A percentile compares a stretch with the other conserved stretches of the same genome.
Conservation (phyloP, 78 protist genomes). For the Ministeria vibrans region DNA sequence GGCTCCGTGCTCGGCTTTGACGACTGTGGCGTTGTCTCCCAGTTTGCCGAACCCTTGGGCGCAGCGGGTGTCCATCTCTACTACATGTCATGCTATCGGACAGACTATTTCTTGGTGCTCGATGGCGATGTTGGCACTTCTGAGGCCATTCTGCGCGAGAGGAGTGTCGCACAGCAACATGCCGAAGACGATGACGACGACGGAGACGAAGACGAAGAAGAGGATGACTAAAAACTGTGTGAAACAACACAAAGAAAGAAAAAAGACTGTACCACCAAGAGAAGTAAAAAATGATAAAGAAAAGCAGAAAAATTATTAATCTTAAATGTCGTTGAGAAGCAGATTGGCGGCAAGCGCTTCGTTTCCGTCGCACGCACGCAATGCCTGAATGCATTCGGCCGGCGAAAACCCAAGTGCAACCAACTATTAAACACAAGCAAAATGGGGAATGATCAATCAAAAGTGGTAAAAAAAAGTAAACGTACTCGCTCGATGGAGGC, state of each 20-base stretch:
- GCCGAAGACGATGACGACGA: no score
- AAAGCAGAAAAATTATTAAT: neutral
- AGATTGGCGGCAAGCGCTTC: conserved; percentile 79
- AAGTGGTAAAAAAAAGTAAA: neutral
- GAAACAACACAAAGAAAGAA: neutral
- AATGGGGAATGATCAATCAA: neutral
- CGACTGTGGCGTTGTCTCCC: no score
- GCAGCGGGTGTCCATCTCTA: no score
- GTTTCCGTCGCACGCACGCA: conserved; percentile 86
- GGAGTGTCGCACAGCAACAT: no score
- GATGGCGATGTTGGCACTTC: no score
- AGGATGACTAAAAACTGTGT: neutral
- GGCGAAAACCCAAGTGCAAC: conserved; percentile 68
- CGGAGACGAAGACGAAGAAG: no score
- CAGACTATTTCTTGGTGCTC: no score
- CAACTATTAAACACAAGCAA: conserved; percentile 23
- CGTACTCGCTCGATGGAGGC: conserved; percentile 73
- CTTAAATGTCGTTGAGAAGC: conserved; percentile 55
- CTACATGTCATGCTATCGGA: no score
- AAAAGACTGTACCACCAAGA: neutral
- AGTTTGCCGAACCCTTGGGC: no score
- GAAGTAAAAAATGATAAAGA: neutral
- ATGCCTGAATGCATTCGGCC: conserved; percentile 64
- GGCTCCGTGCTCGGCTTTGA: no score
- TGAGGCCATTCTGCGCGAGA: no score